These are phyloP conservation scores for Coprinellus micaceus DNA, from an alignment of 768 basidiomycete genomes.

Conservation along the genomic window DNA sequence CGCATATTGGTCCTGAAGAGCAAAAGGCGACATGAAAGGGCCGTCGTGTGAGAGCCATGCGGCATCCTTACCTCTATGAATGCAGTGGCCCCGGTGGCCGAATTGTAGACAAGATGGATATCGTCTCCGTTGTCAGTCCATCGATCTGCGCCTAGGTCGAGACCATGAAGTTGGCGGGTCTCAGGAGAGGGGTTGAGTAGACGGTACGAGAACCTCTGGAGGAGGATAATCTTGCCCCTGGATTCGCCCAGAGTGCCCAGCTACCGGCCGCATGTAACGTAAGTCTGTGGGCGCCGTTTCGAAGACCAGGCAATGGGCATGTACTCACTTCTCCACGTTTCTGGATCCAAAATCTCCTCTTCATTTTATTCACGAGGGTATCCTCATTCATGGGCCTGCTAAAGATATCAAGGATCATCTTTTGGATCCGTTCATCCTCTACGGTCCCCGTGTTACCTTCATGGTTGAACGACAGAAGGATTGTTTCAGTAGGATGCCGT, in stretches of 20 bases:
- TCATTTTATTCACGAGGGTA: constrained; percentile 23
- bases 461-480: constrained; percentile 48
- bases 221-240: constrained; percentile 48
- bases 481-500: constrained; percentile 47
- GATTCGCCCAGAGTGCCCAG: constrained; percentile 48
- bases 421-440: constrained; percentile 39
- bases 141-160: constrained; percentile 36
- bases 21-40: neutral
- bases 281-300: neutral
- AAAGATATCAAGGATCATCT: constrained; percentile 38
- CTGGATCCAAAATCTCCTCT: constrained; percentile 46
- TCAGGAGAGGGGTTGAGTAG: constrained; percentile 34
- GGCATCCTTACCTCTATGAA: constrained; percentile 37
- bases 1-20: constrained; percentile 38
- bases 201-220: constrained; percentile 44
- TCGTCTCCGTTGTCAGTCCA: constrained; percentile 49
- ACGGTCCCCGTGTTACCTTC: constrained; percentile 45
- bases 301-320: too few relatives aligned
- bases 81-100: constrained; percentile 31
- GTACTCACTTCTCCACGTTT: constrained; percentile 36
- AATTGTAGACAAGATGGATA: constrained; percentile 44
- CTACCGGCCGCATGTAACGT: constrained; percentile 20
- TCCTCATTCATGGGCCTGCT: constrained; percentile 1
- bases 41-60: neutral
- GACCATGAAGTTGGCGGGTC: constrained; percentile 37